Percentiles rank a stretch among this genome's conserved stretches.
Conservation (phyloP, 1,139 yeast genomes). For the Yamadazyma diospyri region DNA sequence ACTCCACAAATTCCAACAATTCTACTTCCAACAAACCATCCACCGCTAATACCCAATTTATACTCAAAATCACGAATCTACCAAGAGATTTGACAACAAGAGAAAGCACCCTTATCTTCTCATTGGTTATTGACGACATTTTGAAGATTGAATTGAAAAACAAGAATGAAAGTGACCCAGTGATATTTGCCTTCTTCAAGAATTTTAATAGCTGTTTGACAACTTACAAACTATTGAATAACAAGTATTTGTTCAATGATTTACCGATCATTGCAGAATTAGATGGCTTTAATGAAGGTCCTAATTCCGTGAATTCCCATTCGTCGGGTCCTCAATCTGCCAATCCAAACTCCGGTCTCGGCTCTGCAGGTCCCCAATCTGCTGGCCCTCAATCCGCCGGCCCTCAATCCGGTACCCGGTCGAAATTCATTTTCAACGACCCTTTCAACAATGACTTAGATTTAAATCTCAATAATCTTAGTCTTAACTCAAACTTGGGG, state of each 20-base stretch:
- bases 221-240: constrained; percentile 69
- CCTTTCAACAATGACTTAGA: constrained; percentile 36
- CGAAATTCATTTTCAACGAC: constrained; percentile 68
- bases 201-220: constrained; percentile 63
- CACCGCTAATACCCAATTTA: constrained; percentile 7
- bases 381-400: not conserved
- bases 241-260: constrained; percentile 60
- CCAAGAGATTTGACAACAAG: constrained; percentile 73
- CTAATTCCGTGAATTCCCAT: constrained; percentile 14
- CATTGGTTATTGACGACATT: constrained; percentile 74
- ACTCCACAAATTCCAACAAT: constrained; percentile 1
- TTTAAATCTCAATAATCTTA: constrained; percentile 13
- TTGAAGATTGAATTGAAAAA: constrained; percentile 54
- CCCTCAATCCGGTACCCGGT: constrained; percentile 26
- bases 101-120: constrained; percentile 74
- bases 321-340: constrained; percentile 2
- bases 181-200: constrained; percentile 62
- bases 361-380: not conserved
- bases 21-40: constrained; percentile 1
- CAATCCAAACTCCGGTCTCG: not conserved
- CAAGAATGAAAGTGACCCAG: constrained; percentile 19
- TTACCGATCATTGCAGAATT: constrained; percentile 52
- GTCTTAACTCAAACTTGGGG: not conserved
- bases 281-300: constrained; percentile 18
- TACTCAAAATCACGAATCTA: constrained; percentile 51